These are phyloP conservation scores for Aspergillus incahuasiensis DNA, from an alignment of 495 filamentous ascomycete genomes.

Conservation along the genomic window DNA sequence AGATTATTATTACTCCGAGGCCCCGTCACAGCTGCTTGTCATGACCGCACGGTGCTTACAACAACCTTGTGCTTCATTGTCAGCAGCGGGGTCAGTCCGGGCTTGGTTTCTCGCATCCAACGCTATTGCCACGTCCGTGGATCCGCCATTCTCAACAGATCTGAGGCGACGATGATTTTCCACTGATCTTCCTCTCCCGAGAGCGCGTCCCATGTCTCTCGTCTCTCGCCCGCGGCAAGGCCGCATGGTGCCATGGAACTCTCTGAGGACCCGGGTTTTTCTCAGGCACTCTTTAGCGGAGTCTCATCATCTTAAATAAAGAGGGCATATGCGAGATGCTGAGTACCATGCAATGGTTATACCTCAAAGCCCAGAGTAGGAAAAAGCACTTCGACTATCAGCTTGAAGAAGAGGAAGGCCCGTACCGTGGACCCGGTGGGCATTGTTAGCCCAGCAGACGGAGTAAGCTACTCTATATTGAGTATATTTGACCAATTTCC, in stretches of 20 bases:
- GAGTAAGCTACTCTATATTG: background rate
- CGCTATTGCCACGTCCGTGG: slow-evolving; percentile 19
- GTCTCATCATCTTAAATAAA: too few species aligned
- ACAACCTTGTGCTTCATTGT: slow-evolving; percentile 11
- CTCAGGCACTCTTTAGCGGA: background rate
- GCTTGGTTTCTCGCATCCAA: background rate
- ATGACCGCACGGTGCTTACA: slow-evolving; percentile 8
- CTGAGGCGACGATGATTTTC: slow-evolving; percentile 21
- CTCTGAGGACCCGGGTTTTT: background rate
- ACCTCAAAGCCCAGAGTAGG: too few species aligned
- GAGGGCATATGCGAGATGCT: background rate
- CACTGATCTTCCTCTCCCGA: slow-evolving; percentile 40
- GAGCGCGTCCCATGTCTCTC: slow-evolving; percentile 25
- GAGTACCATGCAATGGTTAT: background rate
- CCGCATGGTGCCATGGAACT: slow-evolving; percentile 24
- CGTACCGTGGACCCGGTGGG: background rate
- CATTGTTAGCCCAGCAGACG: background rate
- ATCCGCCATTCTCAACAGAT: slow-evolving; percentile 21
- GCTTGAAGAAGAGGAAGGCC: background rate
- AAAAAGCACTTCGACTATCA: background rate
- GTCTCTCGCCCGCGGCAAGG: slow-evolving; percentile 15
- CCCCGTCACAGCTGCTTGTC: slow-evolving; percentile 8
- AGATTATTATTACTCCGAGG: slow-evolving; percentile 6
- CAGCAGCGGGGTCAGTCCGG: slow-evolving; percentile 15
- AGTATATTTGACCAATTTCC: background rate